phyloP scores from a whole-genome alignment of 371 early-diverging fungal genomes.

The Rhizopus arrhizus region DNA sequence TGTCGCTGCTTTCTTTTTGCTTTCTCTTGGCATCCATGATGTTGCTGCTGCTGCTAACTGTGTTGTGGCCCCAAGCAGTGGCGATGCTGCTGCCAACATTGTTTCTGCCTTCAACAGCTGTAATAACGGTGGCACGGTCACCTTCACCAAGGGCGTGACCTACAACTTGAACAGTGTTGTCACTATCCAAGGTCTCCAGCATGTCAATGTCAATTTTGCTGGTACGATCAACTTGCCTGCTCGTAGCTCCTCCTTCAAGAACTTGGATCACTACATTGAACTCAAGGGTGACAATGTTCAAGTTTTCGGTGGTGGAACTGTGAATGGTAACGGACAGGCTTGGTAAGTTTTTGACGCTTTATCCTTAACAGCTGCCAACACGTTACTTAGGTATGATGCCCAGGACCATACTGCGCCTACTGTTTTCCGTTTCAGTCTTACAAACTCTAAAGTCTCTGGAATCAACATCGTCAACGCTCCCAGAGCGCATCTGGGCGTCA shows the following conservation, averaged over 20 bases:
- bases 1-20: neutral
- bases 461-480: slow-evolving; percentile 34
- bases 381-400: slow-evolving; percentile 21
- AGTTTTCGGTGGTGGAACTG: slow-evolving; percentile 16
- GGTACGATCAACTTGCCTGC: slow-evolving; percentile 33
- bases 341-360: slow-evolving; percentile 18
- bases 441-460: slow-evolving; percentile 29
- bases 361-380: neutral
- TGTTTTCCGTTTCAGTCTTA: slow-evolving; percentile 32
- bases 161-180: slow-evolving; percentile 34
- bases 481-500: slow-evolving; percentile 37
- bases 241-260: slow-evolving; percentile 26
- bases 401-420: slow-evolving; percentile 32
- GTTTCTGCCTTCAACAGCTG: slow-evolving; percentile 31
- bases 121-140: slow-evolving; percentile 36
- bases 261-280: slow-evolving; percentile 27
- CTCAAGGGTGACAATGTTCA: slow-evolving; percentile 34
- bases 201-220: slow-evolving; percentile 33
- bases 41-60: slow-evolving; percentile 21
- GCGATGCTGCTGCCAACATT: slow-evolving; percentile 32
- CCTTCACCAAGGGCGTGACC: slow-evolving; percentile 28
- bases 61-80: slow-evolving; percentile 21
- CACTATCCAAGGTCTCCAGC: slow-evolving; percentile 21
- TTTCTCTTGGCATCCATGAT: neutral
- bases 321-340: slow-evolving; percentile 37